phyloP scores from a whole-genome alignment of 2,329 filamentous ascomycete species.

The Aspergillus flavus region DNA sequence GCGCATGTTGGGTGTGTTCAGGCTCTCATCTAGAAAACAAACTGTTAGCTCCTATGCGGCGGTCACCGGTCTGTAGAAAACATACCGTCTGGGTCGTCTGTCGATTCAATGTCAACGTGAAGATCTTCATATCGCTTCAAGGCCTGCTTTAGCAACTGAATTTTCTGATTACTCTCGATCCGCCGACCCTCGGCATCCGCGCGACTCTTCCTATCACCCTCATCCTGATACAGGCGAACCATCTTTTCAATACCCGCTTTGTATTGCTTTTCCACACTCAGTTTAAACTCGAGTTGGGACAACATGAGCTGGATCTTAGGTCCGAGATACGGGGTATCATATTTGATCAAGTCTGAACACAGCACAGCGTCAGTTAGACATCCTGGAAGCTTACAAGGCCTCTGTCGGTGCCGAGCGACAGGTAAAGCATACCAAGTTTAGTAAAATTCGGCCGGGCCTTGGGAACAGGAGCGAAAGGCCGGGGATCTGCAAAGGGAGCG shows the following conservation, averaged over 20 bases:
- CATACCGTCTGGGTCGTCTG: conserved; percentile 78
- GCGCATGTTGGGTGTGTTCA: conserved; percentile 90
- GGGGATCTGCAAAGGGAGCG: conserved; percentile 75
- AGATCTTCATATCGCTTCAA: conserved; percentile 96
- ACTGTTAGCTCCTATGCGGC: conserved; percentile 29
- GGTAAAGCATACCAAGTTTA: conserved; percentile 74
- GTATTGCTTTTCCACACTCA: conserved; percentile 98
- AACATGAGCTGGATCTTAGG: conserved; percentile 99
- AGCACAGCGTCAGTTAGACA: conserved; percentile 13
- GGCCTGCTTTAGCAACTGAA: conserved; percentile 90
- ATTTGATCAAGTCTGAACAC: conserved; percentile 87
- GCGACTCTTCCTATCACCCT: conserved; percentile 94
- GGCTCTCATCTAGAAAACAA: conserved; percentile 75
- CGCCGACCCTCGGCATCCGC: conserved; percentile 86
- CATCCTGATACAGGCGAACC: conserved; percentile 96
- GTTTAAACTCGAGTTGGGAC: conserved; percentile 97
- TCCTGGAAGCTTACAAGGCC: background rate
- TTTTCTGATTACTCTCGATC: conserved; percentile 97
- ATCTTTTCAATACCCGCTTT: conserved; percentile 99
- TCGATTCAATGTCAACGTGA: conserved; percentile 85
- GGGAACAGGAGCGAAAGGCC: conserved; percentile 67
- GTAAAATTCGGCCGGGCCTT: conserved; percentile 88
- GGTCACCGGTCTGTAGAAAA: background rate
- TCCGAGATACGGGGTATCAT: conserved; percentile 91
- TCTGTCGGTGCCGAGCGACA: background rate